Conservation (phyloP, 2,329 filamentous ascomycete genomes). For the Scorias spongiosa region DNA sequence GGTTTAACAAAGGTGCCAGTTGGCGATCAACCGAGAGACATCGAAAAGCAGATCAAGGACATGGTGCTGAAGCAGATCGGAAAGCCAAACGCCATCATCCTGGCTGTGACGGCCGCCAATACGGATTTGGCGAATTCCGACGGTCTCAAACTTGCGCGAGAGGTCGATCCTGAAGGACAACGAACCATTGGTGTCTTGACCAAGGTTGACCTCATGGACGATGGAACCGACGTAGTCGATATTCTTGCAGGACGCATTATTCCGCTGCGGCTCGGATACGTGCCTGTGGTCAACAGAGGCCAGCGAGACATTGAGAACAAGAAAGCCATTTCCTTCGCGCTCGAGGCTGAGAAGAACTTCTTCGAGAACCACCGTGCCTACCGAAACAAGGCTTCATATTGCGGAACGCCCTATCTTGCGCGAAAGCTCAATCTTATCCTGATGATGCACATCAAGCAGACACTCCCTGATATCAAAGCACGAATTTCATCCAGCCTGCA, state of each 20-base stretch:
- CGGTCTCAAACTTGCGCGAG: constrained; percentile 84
- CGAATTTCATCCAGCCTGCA: constrained; percentile 86
- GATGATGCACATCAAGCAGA: constrained; percentile 99
- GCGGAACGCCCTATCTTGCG: constrained; percentile 90
- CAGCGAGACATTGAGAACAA: constrained; percentile 98
- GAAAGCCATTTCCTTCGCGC: constrained; percentile 76
- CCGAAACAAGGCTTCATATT: constrained; percentile 96
- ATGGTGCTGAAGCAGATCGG: constrained; percentile 98
- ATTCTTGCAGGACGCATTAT: constrained; percentile 97
- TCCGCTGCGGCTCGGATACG: constrained; percentile 82
- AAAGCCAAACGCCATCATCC: constrained; percentile 95
- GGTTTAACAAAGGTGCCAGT: constrained; percentile 94
- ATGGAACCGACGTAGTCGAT: constrained; percentile 94
- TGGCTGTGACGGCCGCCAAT: constrained; percentile 92
- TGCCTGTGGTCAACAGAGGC: constrained; percentile 93
- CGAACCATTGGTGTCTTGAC: constrained; percentile 96
- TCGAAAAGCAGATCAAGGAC: constrained; percentile 88
- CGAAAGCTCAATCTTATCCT: constrained; percentile 95
- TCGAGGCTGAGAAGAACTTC: constrained; percentile 91
- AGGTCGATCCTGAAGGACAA: constrained; percentile 95
- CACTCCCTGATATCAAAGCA: constrained; percentile 93
- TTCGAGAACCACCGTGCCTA: constrained; percentile 99
- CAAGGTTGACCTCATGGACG: constrained; percentile 98
- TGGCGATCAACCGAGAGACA: constrained; percentile 90
- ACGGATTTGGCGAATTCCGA: constrained; percentile 98